phyloP scores from a whole-genome alignment of 768 basidiomycete species.

The Porphyrellus cyaneotinctus region DNA sequence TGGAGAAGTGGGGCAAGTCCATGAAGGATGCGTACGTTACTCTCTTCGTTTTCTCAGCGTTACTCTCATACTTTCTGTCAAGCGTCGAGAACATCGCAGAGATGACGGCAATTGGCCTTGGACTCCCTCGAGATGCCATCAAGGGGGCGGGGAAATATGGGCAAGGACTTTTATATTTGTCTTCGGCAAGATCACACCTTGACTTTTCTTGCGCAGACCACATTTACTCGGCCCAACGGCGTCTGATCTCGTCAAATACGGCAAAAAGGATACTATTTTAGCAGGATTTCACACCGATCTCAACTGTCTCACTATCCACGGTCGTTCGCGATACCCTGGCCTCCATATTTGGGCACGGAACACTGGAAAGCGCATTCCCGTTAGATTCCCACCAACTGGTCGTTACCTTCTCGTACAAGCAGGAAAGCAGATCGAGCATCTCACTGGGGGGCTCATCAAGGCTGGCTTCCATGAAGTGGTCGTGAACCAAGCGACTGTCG shows the following conservation, averaged over 20 bases:
- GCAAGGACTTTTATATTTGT: slow-evolving; percentile 36
- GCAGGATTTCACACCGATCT: slow-evolving; percentile 95
- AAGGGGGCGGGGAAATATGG: slow-evolving; percentile 81
- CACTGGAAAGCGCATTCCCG: slow-evolving; percentile 83
- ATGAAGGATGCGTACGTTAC: slow-evolving; percentile 81
- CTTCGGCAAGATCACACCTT: neutral
- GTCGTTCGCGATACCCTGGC: slow-evolving; percentile 81
- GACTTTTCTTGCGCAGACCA: slow-evolving; percentile 42
- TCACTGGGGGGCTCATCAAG: slow-evolving; percentile 79
- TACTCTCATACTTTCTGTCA: slow-evolving; percentile 1
- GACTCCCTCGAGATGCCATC: slow-evolving; percentile 64
- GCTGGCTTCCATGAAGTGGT: slow-evolving; percentile 96
- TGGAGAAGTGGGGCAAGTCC: slow-evolving; percentile 83
- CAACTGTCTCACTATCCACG: slow-evolving; percentile 91
- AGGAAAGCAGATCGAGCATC: slow-evolving; percentile 91
- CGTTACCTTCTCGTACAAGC: slow-evolving; percentile 89
- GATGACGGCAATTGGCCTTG: slow-evolving; percentile 85
- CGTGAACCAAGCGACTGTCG: slow-evolving; percentile 74
- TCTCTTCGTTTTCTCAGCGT: slow-evolving; percentile 1
- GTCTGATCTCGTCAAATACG: slow-evolving; percentile 80
- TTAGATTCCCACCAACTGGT: slow-evolving; percentile 78
- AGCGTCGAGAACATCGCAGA: slow-evolving; percentile 85
- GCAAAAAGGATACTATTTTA: slow-evolving; percentile 74
- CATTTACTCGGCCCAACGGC: slow-evolving; percentile 93
- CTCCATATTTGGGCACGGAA: slow-evolving; percentile 95